Evolutionary conservation across 306 rosid species (phyloP), one percentile per base, ranked within the genome.

Genomic region (Vigna nakashimae): DNA sequence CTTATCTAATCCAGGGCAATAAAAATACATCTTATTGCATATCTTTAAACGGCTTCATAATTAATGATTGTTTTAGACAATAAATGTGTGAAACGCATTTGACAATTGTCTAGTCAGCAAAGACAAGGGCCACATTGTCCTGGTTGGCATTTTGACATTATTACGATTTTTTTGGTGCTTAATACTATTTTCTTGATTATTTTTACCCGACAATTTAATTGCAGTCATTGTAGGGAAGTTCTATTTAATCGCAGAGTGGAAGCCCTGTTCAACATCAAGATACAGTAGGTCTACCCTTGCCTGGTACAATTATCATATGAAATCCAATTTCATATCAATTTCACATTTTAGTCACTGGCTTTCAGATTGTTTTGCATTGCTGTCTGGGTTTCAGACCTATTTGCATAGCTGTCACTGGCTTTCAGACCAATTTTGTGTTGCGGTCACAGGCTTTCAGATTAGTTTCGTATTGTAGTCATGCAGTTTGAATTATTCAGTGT

Each of bases 41-140:
- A 56, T 56, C 7, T 22, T 6, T 14, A 9, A 13, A 4, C 2
- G 32, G 2, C 15, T 20, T 2, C 12, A 20, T 56, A 22, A 56
- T 56, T 56, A 56, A 22, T 55, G 60, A 20, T 30, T 55, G 22
- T 5, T 9, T 18, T 56, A 56, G 4, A 65, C 64, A 73, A 15
- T 46, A 51, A 73, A 43, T 45, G 51, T 4, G 14, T 74, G 70
- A 46, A 72, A 67, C 20, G 22, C 69, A 22, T 74, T 48, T 26
- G 62, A 34, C 15, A 45, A 67, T 24, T 49, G 58, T 52, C 1
- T 7, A 18, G n/a, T 22, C 2, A 46, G 48, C 46, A 46, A 22
- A 20, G 17, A 48, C 1, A 1, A 34, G 49, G 36, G 42, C 57
- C 50, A 59, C 17, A 56, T 56, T 45, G 51, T 38, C 17, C 45